Base-by-base conservation (phyloP, 2,329 filamentous ascomycete species). In the Ophiostoma sp. region DNA sequence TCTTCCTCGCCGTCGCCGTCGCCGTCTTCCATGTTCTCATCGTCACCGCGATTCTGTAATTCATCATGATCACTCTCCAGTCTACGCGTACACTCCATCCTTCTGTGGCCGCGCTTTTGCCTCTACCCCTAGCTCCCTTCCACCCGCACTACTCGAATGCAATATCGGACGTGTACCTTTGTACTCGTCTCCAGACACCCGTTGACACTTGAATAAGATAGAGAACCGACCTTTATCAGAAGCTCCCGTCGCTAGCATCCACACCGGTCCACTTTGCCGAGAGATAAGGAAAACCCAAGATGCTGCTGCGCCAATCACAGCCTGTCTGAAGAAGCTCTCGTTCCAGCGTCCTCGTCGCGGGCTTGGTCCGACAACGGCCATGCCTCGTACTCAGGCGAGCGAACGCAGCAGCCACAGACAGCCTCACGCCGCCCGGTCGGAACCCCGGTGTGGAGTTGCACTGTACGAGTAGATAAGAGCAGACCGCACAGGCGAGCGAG, bases 231-330 rank as follows among this genome's bases (percentile, higher is more conserved):
- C 18, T 55, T 55, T 55, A 55, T 52, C 16, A 36, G 62, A 52
- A 12, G 49, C 40, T 65, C 63, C 67, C 63, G 41, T 68, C 62
- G 27, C 62, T 64, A 64, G 62, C 16, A 49, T n/a, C 8, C 49
- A n/a, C 14, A 27, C 45, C 4, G 45, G 27, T 40, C 71, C 71
- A 71, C 69, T 66, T 60, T 69, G 70, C 70, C 71, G 60, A 70
- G 68, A 72, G 71, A 72, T 72, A 72, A 72, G 70, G 68, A 14
- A 71, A 69, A 68, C 18, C 63, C 27, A 45, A 47, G 12, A 18
- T 47, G 36, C 36, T 5, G 27, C 12, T 16, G 9, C 9, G 40
- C 68, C 68, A 69, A 64, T 64, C 62, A 64, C 16, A 45, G 62
- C 7, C 8, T 18, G 18, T 9, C 49, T 27, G 8, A 27, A 3